Evolutionary conservation across 768 basidiomycete species (phyloP), one percentile per base, ranked within the genome.

Genomic region (Daedaleopsis sinensis): DNA sequence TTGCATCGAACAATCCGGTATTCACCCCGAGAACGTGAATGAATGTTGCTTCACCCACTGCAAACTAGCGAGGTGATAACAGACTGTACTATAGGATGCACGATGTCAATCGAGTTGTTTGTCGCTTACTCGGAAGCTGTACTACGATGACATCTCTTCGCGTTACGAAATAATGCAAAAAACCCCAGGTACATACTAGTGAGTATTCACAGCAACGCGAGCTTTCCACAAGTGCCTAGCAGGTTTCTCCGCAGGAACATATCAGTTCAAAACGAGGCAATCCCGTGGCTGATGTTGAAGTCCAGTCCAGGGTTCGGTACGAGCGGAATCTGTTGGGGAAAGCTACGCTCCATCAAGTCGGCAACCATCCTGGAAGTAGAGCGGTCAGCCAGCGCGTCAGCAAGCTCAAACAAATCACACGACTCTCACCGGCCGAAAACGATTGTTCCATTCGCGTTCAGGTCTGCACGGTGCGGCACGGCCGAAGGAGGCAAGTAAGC

Each of bases 1-100:
- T 90, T 21, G 73, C 74, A 35, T 73, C 73, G 19, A 80, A 88
- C 69, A 90, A 90, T 61, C 89, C 89, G 1, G 54, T 38, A 9
- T 90, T 32, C 7, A 32, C 27, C 27, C 27, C 27, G 27, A 32
- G 27, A 32, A 32, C 27, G 27, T 32, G 27, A 32, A 32, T 32
- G 27, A 32, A 7, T 7, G 3, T 32, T 7, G 27, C 4, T 32
- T 32, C 27, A 32, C 7, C 27, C 27, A 32, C 4, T 32, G 27
- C 27, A 7, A 32, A 7, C 7, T 32, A 7, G 7, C 4, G 3
- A 32, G 4, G 27, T 32, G 7, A 7, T 32, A 3, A 7, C 27
- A 32, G 27, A 32, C 7, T 32, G 27, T 32, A 32, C 27, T 32
- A 32, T 32, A 32, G 27, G 27, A 32, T 7, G 27, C 27, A 32